A percentile compares a stretch with the other conserved stretches of the same genome.
Evolutionary conservation across 225 moss, liverwort and hornwort species (phyloP).

Genomic region (Ulota crispa): DNA sequence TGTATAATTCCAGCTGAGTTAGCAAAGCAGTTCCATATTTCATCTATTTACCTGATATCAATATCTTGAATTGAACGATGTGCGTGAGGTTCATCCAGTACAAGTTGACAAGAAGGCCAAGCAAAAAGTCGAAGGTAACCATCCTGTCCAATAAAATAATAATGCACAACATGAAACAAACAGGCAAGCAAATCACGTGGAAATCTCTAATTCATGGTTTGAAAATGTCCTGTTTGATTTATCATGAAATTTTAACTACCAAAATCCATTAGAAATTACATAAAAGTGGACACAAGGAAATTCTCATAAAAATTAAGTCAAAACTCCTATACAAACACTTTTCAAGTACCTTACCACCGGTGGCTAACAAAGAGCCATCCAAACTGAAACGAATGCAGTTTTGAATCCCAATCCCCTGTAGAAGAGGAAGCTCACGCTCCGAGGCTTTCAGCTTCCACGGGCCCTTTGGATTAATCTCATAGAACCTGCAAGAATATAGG

Average conservation of each 20-base stretch:
- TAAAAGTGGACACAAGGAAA: not conserved
- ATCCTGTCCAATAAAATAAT: slow-evolving; percentile 46
- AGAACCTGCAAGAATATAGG: slow-evolving; percentile 45
- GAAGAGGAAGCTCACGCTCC: slow-evolving; percentile 51
- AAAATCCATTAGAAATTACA: not conserved
- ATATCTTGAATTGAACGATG: slow-evolving; percentile 72
- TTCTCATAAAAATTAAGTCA: not conserved
- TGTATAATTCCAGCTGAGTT: not conserved
- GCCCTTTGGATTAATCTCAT: slow-evolving; percentile 37
- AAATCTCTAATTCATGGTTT: not conserved
- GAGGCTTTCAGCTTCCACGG: slow-evolving; percentile 62
- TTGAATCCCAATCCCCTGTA: slow-evolving; percentile 66
- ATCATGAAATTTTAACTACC: not conserved
- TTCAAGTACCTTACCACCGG: slow-evolving; percentile 73
- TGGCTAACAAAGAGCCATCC: slow-evolving; percentile 77
- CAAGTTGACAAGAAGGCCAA: slow-evolving; percentile 73
- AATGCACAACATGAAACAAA: slow-evolving; percentile 6
- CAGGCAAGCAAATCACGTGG: not conserved
- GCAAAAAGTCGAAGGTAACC: slow-evolving; percentile 80
- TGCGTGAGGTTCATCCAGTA: slow-evolving; percentile 63
- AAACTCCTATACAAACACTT: not conserved
- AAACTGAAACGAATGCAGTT: slow-evolving; percentile 65
- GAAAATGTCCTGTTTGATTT: not conserved
- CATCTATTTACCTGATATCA: slow-evolving; percentile 68
- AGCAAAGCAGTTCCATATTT: not conserved